Conservation (phyloP, 192 early-diverging fungal genomes). For the Podila epigama region DNA sequence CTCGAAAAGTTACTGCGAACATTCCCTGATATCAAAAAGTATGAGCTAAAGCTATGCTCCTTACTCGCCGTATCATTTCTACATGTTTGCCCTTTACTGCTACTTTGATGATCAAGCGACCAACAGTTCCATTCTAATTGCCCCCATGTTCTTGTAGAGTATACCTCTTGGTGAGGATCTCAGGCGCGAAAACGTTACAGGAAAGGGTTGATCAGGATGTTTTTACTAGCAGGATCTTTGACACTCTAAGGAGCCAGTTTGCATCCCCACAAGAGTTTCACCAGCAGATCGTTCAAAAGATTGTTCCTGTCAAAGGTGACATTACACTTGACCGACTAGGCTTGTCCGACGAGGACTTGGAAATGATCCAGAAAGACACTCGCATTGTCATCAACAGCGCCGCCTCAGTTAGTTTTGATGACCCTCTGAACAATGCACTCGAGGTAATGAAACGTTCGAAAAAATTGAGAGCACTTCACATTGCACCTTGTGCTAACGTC, state of each 20-base stretch:
- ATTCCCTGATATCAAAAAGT: constrained; percentile 48
- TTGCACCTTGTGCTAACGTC: neutral
- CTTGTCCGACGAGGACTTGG: constrained; percentile 44
- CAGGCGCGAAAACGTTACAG: constrained; percentile 35
- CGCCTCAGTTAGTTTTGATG: constrained; percentile 54
- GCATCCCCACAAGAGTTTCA: constrained; percentile 41
- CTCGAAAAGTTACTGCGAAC: constrained; percentile 55
- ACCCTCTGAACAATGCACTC: constrained; percentile 52
- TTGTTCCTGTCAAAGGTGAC: constrained; percentile 52
- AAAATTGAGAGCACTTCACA: neutral
- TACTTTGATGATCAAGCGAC: neutral
- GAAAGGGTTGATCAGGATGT: constrained; percentile 37
- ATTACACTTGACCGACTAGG: constrained; percentile 46
- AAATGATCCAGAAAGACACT: constrained; percentile 47
- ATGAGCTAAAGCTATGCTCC: constrained; percentile 16
- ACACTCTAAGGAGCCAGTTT: constrained; percentile 42
- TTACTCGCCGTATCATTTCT: neutral
- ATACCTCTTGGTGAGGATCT: constrained; percentile 36
- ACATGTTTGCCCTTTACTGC: neutral
- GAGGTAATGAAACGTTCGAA: constrained; percentile 35
- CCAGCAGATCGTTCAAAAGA: constrained; percentile 45
- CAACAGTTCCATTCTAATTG: neutral
- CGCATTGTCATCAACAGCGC: constrained; percentile 58
- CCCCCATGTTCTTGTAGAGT: constrained; percentile 5
- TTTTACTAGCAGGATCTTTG: constrained; percentile 49